Conservation (phyloP, 192 early-diverging fungal species). For the Kappamyces sp. region DNA sequence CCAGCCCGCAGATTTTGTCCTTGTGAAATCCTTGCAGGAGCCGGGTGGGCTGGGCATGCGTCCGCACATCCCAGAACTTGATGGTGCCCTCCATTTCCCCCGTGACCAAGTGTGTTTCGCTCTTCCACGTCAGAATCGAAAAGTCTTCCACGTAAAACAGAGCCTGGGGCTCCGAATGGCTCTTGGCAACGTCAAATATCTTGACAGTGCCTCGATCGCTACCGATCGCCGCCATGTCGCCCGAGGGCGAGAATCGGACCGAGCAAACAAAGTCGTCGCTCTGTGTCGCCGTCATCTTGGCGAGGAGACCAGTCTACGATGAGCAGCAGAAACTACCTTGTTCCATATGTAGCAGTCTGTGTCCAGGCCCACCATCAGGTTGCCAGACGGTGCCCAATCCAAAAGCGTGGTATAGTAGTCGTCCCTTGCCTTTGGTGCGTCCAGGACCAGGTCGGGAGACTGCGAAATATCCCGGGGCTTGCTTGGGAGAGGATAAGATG, state of each 20-base stretch:
- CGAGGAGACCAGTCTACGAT: too few relatives aligned
- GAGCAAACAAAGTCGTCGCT: too few relatives aligned
- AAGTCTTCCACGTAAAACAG: too few relatives aligned
- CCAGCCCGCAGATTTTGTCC: constrained; percentile 7
- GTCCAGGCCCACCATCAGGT: constrained; percentile 5
- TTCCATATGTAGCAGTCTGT: background rate
- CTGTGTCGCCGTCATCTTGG: too few relatives aligned
- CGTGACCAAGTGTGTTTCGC: background rate
- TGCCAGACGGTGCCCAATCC: constrained; percentile 6
- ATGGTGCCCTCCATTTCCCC: background rate
- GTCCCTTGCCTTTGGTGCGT: constrained; percentile 11
- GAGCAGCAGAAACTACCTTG: background rate
- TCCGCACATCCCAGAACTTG: background rate
- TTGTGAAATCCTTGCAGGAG: background rate
- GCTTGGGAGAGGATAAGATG: too few relatives aligned
- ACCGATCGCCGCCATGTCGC: too few relatives aligned
- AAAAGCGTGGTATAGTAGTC: constrained; percentile 6
- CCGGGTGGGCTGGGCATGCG: background rate
- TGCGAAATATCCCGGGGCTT: constrained; percentile 1
- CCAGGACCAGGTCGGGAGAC: constrained; percentile 5
- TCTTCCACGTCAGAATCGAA: background rate
- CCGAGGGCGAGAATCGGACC: too few relatives aligned
- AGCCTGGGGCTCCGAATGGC: too few relatives aligned
- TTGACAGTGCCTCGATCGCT: too few relatives aligned
- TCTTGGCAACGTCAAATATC: too few relatives aligned